Conservation (phyloP, 306 rosid species). For the Pterocarpus macrocarpus region DNA sequence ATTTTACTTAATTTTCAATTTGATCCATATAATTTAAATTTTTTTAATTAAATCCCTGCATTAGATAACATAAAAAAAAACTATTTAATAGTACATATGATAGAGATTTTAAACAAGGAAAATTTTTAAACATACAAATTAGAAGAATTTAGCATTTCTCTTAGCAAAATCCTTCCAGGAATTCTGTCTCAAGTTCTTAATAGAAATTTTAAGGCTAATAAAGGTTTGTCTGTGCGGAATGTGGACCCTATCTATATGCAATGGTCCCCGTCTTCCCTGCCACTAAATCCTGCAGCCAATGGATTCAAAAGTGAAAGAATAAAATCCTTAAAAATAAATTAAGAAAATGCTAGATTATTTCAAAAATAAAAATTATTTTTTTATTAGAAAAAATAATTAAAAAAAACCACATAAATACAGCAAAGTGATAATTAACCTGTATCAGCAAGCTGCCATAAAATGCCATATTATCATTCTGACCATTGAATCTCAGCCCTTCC, state of each 20-base stretch:
- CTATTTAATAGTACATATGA: too few species aligned
- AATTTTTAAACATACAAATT: too few species aligned
- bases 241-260: conserved; percentile 5
- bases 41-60: too few species aligned
- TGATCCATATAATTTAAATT: too few species aligned
- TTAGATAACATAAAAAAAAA: too few species aligned
- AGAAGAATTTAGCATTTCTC: too few species aligned
- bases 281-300: conserved; percentile 27
- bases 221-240: not conserved
- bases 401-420: not conserved
- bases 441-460: conserved; percentile 52
- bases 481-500: conserved; percentile 93
- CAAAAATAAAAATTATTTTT: not conserved
- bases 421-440: conserved; percentile 45
- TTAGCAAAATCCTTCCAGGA: too few species aligned
- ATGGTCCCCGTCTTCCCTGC: conserved; percentile 33
- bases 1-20: too few species aligned
- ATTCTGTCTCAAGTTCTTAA: not conserved
- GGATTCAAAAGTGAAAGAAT: not conserved
- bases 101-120: too few species aligned
- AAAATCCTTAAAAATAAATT: not conserved
- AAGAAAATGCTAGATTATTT: not conserved
- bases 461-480: conserved; percentile 62
- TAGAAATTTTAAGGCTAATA: not conserved
- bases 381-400: not conserved